Evolutionary conservation across 306 rosid genomes (phyloP).

Genomic region (Lablab purpureus): DNA sequence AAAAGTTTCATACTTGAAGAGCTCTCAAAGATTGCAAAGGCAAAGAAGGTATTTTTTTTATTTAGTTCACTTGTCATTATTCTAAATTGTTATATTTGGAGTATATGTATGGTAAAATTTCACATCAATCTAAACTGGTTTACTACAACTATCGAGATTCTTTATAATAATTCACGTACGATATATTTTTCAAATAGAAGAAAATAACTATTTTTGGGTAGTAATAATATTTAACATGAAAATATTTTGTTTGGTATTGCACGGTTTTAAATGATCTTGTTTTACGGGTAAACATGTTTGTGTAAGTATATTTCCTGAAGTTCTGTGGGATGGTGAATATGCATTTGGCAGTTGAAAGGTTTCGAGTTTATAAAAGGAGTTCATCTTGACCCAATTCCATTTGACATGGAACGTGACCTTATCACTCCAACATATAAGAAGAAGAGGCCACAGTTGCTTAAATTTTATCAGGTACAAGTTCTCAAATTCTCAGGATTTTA

Average conservation of each 20-base stretch:
- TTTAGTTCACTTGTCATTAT: conserved; percentile 6
- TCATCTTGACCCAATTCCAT: conserved; percentile 86
- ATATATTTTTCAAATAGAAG: background rate
- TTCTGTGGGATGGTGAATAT: conserved; percentile 40
- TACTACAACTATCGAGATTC: conserved; percentile 5
- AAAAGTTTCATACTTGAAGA: conserved; percentile 71
- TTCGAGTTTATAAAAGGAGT: conserved; percentile 79
- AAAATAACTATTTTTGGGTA: background rate
- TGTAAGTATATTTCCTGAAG: conserved; percentile 37
- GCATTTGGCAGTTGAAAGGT: conserved; percentile 84
- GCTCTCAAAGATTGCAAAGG: conserved; percentile 77
- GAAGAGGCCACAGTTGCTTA: conserved; percentile 91
- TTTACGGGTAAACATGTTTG: background rate
- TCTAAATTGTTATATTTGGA: conserved; percentile 37
- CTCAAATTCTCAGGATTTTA: conserved; percentile 29
- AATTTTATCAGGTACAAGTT: conserved; percentile 78
- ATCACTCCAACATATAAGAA: conserved; percentile 92
- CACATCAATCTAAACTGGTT: background rate
- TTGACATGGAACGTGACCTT: conserved; percentile 96
- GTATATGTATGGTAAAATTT: conserved; percentile 5
- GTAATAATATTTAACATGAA: conserved; percentile 13
- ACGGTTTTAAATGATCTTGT: conserved; percentile 19
- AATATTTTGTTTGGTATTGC: conserved; percentile 25
- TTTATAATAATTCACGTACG: conserved; percentile 10
- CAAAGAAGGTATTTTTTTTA: conserved; percentile 70